Evolutionary conservation across 2,329 filamentous ascomycete species (phyloP), one percentile per base, ranked within the genome.

Genomic region (Uncinocarpus reesii): DNA sequence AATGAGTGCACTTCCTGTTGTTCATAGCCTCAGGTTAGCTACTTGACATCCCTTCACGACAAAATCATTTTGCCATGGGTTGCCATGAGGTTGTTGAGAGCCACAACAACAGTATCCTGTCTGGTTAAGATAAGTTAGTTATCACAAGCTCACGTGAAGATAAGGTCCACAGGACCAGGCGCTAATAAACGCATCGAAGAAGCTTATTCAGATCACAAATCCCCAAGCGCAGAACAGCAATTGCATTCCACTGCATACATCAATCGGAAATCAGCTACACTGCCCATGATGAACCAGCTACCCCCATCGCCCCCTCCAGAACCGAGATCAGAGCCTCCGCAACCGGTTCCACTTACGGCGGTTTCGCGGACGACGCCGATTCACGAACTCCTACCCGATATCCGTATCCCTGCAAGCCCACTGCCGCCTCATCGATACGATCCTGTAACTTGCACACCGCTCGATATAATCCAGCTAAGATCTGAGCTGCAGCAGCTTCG

Each of bases 251-350:
- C n/a, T n/a, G n/a, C n/a, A n/a, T n/a, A n/a, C n/a, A n/a, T n/a
- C n/a, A n/a, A n/a, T n/a, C n/a, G n/a, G n/a, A n/a, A n/a, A n/a
- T n/a, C n/a, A n/a, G n/a, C 13, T 21, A 13, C 15, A 20, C 8
- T 41, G 7, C 11, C 35, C 8, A 57, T 53, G 50, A 61, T 61
- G 51, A 60, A 60, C 49, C 57, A 59, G 23, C 55, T 59, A 11
- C 62, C 63, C 20, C 59, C 60, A 2, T 68, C 65, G 10, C 65
- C 65, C 6, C 63, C 64, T 2, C 58, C 62, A 1, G 66, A 68
- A 41, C 54, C 59, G 8, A 53, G 48, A 7, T 47, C 53, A 1
- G 52, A 56, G 4, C 52, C 55, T 18, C 24, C 35, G n/a, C 44
- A 55, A 7, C 50, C 54, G 24, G 57, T 68, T 10, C 59, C 64